These are phyloP conservation scores for Pseudogymnoascus pannorum DNA, from an alignment of 2,329 filamentous ascomycete genomes.

Conservation along the genomic window DNA sequence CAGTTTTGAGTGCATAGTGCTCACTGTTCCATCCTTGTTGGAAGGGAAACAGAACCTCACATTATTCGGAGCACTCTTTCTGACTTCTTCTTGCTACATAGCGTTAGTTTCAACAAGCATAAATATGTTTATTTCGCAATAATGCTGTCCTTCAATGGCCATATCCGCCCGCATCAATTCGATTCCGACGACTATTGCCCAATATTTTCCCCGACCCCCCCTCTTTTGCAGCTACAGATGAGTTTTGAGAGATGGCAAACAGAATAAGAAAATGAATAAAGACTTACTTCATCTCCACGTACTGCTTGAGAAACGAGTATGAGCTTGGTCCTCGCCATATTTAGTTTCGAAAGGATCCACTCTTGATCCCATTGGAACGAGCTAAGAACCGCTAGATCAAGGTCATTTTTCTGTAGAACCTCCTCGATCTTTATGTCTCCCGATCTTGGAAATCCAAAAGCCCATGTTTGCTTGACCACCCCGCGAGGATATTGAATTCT, in stretches of 20 bases:
- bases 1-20: constrained; percentile 89
- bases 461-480: constrained; percentile 75
- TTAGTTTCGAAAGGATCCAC: constrained; percentile 69
- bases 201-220: constrained; percentile 31
- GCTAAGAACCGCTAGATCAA: constrained; percentile 74
- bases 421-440: constrained; percentile 82
- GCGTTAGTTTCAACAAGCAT: constrained; percentile 12
- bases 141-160: not conserved
- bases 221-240: constrained; percentile 22
- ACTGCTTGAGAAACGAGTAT: constrained; percentile 51
- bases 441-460: constrained; percentile 50
- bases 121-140: not conserved
- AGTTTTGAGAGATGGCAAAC: not conserved
- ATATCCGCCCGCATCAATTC: too few relatives aligned
- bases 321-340: constrained; percentile 53
- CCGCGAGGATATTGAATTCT: constrained; percentile 40
- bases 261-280: not conserved
- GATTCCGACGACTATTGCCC: too few relatives aligned
- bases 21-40: constrained; percentile 60
- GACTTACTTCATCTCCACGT: constrained; percentile 44
- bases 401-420: constrained; percentile 63
- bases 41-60: constrained; percentile 72
- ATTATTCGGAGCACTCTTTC: constrained; percentile 41
- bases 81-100: constrained; percentile 43
- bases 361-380: constrained; percentile 80